Evolutionary conservation across 176 grass and related monocot genomes (phyloP).

Genomic region (Rhynchospora breviuscula): DNA sequence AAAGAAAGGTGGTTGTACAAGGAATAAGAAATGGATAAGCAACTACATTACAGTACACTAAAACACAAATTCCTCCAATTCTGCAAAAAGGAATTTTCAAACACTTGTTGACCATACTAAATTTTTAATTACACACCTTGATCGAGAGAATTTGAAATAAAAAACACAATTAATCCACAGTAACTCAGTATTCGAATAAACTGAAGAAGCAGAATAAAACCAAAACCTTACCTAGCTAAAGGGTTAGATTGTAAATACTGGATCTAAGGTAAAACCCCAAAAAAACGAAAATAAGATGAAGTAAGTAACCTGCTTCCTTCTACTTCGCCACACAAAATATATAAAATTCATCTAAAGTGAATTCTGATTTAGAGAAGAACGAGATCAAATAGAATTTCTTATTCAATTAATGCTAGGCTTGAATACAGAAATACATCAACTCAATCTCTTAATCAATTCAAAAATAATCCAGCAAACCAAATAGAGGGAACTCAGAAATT

Average conservation of each 20-base stretch:
- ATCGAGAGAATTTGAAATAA: background rate
- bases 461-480: slow-evolving; percentile 3
- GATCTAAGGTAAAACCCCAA: background rate
- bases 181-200: background rate
- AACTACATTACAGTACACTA: background rate
- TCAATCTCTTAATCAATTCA: background rate
- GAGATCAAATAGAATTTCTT: background rate
- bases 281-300: background rate
- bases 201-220: background rate
- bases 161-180: background rate
- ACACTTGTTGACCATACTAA: background rate
- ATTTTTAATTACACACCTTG: background rate
- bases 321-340: background rate
- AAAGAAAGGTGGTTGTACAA: background rate
- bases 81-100: background rate
- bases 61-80: background rate
- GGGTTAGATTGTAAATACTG: background rate
- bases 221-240: background rate
- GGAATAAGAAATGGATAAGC: background rate
- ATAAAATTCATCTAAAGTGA: background rate
- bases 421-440: background rate
- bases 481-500: background rate
- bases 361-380: background rate
- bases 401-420: background rate
- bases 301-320: background rate